phyloP scores from a whole-genome alignment of 2,329 filamentous ascomycete species.

The Dactylellina cionopaga region DNA sequence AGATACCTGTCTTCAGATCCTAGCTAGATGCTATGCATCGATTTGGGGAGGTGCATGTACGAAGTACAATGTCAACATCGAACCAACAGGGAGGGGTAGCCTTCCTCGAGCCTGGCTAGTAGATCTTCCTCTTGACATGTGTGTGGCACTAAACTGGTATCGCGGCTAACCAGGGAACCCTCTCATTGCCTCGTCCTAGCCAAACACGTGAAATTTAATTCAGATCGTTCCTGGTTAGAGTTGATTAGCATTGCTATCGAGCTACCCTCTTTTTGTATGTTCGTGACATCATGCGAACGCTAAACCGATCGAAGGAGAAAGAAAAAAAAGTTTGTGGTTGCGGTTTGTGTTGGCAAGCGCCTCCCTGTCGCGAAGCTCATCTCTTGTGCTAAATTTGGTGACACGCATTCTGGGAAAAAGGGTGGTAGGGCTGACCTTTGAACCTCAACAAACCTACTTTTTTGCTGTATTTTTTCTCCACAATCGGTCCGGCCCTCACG shows the following conservation, averaged over 20 bases:
- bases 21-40: too few species aligned
- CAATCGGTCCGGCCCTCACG: neutral
- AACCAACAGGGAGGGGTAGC: too few species aligned
- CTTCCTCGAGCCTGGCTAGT: neutral
- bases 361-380: slow-evolving; percentile 32
- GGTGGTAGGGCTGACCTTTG: slow-evolving; percentile 46
- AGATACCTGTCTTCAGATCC: too few species aligned
- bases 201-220: slow-evolving; percentile 26
- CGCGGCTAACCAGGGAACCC: slow-evolving; percentile 13
- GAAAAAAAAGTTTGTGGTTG: too few species aligned
- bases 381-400: slow-evolving; percentile 43
- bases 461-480: too few species aligned
- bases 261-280: too few species aligned
- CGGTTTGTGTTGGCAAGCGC: slow-evolving; percentile 33
- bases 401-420: slow-evolving; percentile 9
- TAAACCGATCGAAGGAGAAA: too few species aligned
- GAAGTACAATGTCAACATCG: too few species aligned
- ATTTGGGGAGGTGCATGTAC: slow-evolving; percentile 25
- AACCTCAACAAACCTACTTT: neutral
- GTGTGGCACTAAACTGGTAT: slow-evolving; percentile 23
- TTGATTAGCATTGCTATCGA: too few species aligned
- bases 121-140: slow-evolving; percentile 17
- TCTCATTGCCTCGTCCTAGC: neutral
- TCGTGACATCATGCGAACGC: neutral
- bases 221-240: neutral